Percentiles rank a stretch among this genome's conserved stretches.
phyloP scores from a whole-genome alignment of 306 rosid species.

The Quercus parvula region DNA sequence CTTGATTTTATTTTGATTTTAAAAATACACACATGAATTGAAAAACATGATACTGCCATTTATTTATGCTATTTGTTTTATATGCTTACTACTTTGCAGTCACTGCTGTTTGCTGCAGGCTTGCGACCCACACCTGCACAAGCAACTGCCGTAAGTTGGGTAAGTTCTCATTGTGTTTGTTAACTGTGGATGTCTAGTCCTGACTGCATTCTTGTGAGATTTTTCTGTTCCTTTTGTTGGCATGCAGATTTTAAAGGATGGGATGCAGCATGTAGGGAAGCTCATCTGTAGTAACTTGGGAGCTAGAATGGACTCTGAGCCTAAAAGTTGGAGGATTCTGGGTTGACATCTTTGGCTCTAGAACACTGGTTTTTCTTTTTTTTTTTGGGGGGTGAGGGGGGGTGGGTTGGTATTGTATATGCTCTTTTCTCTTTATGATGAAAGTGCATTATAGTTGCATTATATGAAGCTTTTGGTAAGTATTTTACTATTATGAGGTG shows the following conservation, averaged over 20 bases:
- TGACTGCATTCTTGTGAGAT: conserved; percentile 3
- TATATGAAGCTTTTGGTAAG: background rate
- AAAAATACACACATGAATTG: conserved; percentile 9
- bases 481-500: conserved; percentile 13
- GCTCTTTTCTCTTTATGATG: background rate
- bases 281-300: conserved; percentile 91
- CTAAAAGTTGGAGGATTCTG: conserved; percentile 85
- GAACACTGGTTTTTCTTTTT: background rate
- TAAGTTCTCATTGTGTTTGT: conserved; percentile 40
- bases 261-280: conserved; percentile 96
- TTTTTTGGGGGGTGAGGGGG: no score
- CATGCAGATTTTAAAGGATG: conserved; percentile 82
- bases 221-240: background rate
- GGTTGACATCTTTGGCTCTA: conserved; percentile 46
- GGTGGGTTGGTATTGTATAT: no score
- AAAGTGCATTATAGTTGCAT: background rate
- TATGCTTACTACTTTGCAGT: conserved; percentile 78
- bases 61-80: conserved; percentile 18
- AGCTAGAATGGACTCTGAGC: conserved; percentile 98
- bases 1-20: background rate
- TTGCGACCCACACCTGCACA: conserved; percentile 96
- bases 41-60: conserved; percentile 12
- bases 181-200: conserved; percentile 12
- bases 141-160: conserved; percentile 98
- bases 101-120: conserved; percentile 98